A percentile compares a stretch with the other conserved stretches of the same genome.
phyloP scores from a whole-genome alignment of 768 basidiomycete species.

The Mrakia blollopis region DNA sequence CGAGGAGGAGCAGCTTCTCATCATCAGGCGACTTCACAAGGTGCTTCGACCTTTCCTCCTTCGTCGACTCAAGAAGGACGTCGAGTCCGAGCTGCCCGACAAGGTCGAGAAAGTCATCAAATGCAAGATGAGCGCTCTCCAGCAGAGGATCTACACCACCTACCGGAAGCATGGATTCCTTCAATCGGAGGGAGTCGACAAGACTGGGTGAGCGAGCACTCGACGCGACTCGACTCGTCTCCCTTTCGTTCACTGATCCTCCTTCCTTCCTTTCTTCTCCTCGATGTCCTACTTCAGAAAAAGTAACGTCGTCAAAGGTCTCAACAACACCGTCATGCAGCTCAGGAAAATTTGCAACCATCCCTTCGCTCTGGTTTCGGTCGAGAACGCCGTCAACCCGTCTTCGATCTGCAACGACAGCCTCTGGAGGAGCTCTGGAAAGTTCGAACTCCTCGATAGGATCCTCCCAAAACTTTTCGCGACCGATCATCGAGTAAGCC shows the following conservation, averaged over 20 bases:
- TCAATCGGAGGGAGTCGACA: slow-evolving; percentile 55
- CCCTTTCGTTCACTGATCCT: not conserved
- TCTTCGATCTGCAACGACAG: slow-evolving; percentile 73
- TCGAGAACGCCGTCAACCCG: slow-evolving; percentile 89
- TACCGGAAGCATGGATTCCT: slow-evolving; percentile 96
- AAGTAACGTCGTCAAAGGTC: slow-evolving; percentile 59
- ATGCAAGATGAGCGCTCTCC: slow-evolving; percentile 86
- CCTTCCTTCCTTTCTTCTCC: not conserved
- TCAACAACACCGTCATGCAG: slow-evolving; percentile 95
- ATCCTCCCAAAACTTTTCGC: slow-evolving; percentile 92
- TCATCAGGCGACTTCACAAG: slow-evolving; percentile 93
- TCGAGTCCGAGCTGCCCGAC: slow-evolving; percentile 89
- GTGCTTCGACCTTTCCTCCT: slow-evolving; percentile 92
- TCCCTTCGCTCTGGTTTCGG: slow-evolving; percentile 90
- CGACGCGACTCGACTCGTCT: not conserved
- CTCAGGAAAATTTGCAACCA: slow-evolving; percentile 97
- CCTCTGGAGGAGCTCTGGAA: slow-evolving; percentile 80
- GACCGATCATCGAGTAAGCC: slow-evolving; percentile 76
- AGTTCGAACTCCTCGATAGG: slow-evolving; percentile 87
- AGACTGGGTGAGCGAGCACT: slow-evolving; percentile 23
- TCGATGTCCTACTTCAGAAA: not conserved
- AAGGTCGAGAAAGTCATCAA: slow-evolving; percentile 98
- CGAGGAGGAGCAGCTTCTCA: slow-evolving; percentile 97
- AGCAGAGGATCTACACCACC: slow-evolving; percentile 88
- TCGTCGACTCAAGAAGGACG: slow-evolving; percentile 89